Conservation (phyloP, 2,329 filamentous ascomycete species). For the Penicillium sp. region DNA sequence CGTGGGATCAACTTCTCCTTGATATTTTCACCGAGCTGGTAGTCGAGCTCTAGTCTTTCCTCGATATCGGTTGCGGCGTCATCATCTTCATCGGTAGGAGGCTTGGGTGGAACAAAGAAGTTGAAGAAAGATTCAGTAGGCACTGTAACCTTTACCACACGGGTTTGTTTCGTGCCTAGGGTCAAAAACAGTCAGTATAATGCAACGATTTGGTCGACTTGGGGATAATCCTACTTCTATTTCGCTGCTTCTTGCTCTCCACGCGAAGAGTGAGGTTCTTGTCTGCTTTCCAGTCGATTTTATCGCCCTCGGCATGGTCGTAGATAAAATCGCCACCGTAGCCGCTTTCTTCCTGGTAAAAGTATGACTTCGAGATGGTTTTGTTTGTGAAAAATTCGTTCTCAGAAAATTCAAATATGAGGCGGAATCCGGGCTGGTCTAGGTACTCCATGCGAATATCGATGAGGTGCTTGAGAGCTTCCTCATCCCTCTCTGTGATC, state of each 20-base stretch:
- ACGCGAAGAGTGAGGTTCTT: slow-evolving; percentile 92
- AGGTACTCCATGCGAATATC: slow-evolving; percentile 99
- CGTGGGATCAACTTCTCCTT: slow-evolving; percentile 99
- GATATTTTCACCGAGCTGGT: slow-evolving; percentile 97
- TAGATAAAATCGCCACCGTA: slow-evolving; percentile 99
- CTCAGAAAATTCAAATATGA: slow-evolving; percentile 94
- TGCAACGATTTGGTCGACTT: not conserved
- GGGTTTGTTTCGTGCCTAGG: slow-evolving; percentile 95
- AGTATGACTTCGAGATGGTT: slow-evolving; percentile 96
- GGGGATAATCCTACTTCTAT: slow-evolving; percentile 74
- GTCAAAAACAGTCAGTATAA: slow-evolving; percentile 15
- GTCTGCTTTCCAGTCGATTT: slow-evolving; percentile 92
- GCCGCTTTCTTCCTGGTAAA: slow-evolving; percentile 96
- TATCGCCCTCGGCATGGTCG: slow-evolving; percentile 95
- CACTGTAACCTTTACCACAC: slow-evolving; percentile 98
- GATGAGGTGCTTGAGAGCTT: slow-evolving; percentile 79
- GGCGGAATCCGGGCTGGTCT: slow-evolving; percentile 93
- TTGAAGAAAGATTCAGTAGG: slow-evolving; percentile 99
- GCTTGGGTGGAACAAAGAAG: slow-evolving; percentile 95
- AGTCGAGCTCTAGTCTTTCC: slow-evolving; percentile 95
- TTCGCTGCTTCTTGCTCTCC: slow-evolving; percentile 99
- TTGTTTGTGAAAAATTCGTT: slow-evolving; percentile 99
- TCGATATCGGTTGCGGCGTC: slow-evolving; percentile 87
- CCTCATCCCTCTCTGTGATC: slow-evolving; percentile 97
- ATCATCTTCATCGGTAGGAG: slow-evolving; percentile 65